A percentile compares a stretch with the other conserved stretches of the same genome.
phyloP scores from a whole-genome alignment of 768 basidiomycete species.

The Lactarius sp. region DNA sequence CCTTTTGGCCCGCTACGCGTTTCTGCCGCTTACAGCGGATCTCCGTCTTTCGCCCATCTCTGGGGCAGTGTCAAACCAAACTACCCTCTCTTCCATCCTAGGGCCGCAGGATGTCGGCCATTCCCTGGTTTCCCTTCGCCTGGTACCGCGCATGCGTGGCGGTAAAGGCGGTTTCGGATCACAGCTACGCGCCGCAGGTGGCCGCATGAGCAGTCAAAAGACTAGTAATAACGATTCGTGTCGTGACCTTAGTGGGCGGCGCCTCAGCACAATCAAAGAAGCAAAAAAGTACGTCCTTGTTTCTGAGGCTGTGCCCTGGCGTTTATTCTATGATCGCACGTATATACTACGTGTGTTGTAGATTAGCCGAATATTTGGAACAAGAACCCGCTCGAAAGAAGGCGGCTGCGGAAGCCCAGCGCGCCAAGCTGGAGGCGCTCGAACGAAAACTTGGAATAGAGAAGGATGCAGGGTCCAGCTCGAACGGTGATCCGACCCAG shows the following conservation, averaged over 20 bases:
- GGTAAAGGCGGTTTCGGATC: constrained; percentile 98
- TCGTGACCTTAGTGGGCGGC: constrained; percentile 83
- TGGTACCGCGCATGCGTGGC: constrained; percentile 72
- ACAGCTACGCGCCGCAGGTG: constrained; percentile 93
- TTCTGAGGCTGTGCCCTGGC: not conserved
- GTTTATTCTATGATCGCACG: not conserved
- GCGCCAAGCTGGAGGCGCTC: constrained; percentile 76
- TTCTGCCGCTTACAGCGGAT: constrained; percentile 41
- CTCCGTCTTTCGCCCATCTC: constrained; percentile 41
- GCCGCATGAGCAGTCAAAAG: constrained; percentile 95
- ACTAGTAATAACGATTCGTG: constrained; percentile 94
- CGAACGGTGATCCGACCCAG: constrained; percentile 39
- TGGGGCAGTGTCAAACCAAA: constrained; percentile 32
- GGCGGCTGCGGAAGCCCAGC: constrained; percentile 70
- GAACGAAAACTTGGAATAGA: constrained; percentile 78
- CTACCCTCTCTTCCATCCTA: constrained; percentile 37
- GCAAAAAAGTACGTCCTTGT: constrained; percentile 71
- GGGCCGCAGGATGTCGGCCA: constrained; percentile 29
- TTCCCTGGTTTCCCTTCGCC: constrained; percentile 56
- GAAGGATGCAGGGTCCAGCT: constrained; percentile 34
- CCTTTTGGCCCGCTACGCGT: constrained; percentile 43
- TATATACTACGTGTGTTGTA: constrained; percentile 30
- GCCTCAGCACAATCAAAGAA: constrained; percentile 92
- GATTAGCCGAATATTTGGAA: constrained; percentile 83
- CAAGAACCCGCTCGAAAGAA: constrained; percentile 76